Conservation (phyloP, 129 eudicot species). For the Smallanthus sonchifolius region DNA sequence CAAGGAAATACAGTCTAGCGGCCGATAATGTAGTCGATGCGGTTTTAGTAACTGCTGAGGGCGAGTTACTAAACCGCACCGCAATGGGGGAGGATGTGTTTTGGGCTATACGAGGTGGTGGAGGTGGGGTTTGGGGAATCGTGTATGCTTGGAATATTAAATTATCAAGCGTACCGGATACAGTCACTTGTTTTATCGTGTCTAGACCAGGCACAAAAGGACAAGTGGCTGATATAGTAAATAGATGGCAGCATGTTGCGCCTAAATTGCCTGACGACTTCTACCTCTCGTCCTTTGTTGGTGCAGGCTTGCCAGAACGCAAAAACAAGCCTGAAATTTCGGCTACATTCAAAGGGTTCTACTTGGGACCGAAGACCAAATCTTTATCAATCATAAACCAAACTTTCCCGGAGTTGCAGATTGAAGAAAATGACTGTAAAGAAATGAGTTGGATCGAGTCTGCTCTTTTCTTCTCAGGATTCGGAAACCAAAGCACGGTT, state of each 20-base stretch:
- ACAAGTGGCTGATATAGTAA: conserved; percentile 33
- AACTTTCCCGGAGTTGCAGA: conserved; percentile 45
- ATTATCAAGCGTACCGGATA: conserved; percentile 45
- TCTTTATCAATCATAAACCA: conserved; percentile 25
- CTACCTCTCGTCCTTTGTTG: conserved; percentile 42
- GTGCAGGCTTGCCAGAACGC: conserved; percentile 40
- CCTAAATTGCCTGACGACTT: conserved; percentile 45
- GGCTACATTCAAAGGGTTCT: conserved; percentile 54
- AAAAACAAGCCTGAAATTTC: conserved; percentile 28
- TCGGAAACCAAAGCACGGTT: conserved; percentile 21
- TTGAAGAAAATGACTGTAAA: conserved; percentile 38
- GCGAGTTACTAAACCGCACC: conserved; percentile 42
- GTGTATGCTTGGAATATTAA: conserved; percentile 67
- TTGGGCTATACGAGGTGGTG: conserved; percentile 91
- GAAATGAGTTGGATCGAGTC: conserved; percentile 89
- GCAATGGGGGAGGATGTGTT: conserved; percentile 90
- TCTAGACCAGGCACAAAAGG: conserved; percentile 40
- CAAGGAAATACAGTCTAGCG: conserved; percentile 65
- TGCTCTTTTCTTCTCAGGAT: conserved; percentile 54
- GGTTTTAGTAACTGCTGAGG: conserved; percentile 49
- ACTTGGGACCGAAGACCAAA: conserved; percentile 47
- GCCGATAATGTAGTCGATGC: conserved; percentile 82
- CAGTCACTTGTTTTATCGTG: conserved; percentile 52
- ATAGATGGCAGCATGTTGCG: conserved; percentile 67
- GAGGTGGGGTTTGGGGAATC: conserved; percentile 74